Evolutionary conservation across 2,329 filamentous ascomycete genomes (phyloP).

Genomic region (Boeremia exigua): DNA sequence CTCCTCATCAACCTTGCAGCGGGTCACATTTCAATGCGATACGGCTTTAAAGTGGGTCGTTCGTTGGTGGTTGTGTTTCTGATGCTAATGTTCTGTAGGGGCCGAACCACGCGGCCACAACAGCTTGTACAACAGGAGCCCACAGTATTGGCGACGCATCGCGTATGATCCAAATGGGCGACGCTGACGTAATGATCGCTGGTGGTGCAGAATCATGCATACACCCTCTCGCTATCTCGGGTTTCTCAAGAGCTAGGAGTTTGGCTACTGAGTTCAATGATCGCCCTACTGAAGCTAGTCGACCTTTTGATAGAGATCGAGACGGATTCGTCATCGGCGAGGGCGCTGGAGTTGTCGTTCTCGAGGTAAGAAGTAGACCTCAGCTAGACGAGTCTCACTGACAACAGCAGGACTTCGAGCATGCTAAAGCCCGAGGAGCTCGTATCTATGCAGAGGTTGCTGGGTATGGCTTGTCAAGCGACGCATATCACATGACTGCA

Average conservation of each 20-base stretch:
- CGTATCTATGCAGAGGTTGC: slow-evolving; percentile 85
- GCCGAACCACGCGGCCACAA: slow-evolving; percentile 90
- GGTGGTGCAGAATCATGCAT: slow-evolving; percentile 95
- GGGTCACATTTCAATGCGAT: slow-evolving; percentile 91
- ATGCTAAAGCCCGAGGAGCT: slow-evolving; percentile 80
- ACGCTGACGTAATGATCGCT: slow-evolving; percentile 95
- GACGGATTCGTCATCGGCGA: slow-evolving; percentile 92
- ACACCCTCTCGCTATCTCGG: slow-evolving; percentile 89
- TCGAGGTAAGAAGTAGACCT: slow-evolving; percentile 64
- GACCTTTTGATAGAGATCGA: slow-evolving; percentile 83
- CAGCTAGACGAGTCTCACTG: not conserved
- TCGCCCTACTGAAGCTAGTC: slow-evolving; percentile 71
- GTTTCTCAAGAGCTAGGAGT: slow-evolving; percentile 87
- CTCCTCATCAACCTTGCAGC: slow-evolving; percentile 94
- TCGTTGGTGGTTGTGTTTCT: too few relatives aligned
- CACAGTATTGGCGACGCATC: slow-evolving; percentile 94
- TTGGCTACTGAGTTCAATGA: slow-evolving; percentile 83
- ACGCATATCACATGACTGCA: slow-evolving; percentile 93
- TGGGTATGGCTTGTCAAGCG: slow-evolving; percentile 89
- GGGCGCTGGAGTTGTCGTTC: slow-evolving; percentile 83
- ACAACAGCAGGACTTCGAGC: slow-evolving; percentile 71
- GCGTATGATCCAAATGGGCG: slow-evolving; percentile 88
- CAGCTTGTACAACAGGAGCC: slow-evolving; percentile 93
- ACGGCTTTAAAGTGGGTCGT: slow-evolving; percentile 70
- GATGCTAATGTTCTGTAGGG: slow-evolving; percentile 58